These are phyloP conservation scores for Hypoxylon sp. DNA, from an alignment of 2,329 filamentous ascomycete genomes.

Conservation along the genomic window DNA sequence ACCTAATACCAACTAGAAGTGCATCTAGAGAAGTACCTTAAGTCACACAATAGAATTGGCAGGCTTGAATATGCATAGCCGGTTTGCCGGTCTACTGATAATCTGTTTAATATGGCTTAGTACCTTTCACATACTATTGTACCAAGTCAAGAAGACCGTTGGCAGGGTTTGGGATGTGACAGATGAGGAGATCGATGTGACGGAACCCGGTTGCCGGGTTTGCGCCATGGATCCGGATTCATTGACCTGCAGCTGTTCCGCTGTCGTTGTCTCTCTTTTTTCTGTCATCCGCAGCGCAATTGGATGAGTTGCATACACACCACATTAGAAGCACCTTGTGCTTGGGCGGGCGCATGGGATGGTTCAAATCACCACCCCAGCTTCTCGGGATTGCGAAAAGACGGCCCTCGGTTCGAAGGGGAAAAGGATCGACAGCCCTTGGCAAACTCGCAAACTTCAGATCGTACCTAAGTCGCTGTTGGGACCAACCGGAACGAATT, in stretches of 20 bases:
- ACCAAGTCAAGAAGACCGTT: constrained; percentile 28
- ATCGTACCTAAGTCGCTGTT: constrained; percentile 32
- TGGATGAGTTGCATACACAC: constrained; percentile 27
- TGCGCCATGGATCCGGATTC: constrained; percentile 36
- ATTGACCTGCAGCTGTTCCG: constrained; percentile 39
- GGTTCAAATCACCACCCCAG: constrained; percentile 32
- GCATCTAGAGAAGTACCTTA: no score
- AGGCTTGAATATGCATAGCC: no score
- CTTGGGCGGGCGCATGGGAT: constrained; percentile 35
- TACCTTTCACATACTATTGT: no score
- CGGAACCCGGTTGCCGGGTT: constrained; percentile 37
- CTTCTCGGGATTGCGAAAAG: constrained; percentile 35
- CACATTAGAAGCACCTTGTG: constrained; percentile 32
- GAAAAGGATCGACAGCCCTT: constrained; percentile 34
- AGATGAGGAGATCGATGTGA: constrained; percentile 35
- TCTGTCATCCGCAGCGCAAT: constrained; percentile 27
- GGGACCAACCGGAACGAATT: constrained; percentile 34
- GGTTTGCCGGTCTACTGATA: no score
- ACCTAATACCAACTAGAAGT: no score
- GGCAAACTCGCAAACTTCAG: constrained; percentile 34
- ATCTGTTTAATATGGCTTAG: no score
- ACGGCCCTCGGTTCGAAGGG: constrained; percentile 31
- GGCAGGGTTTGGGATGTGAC: constrained; percentile 32
- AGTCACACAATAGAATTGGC: no score
- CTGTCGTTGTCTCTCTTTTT: constrained; percentile 36